Percentiles rank a stretch among this genome's conserved stretches.
These are phyloP conservation scores for Claviceps africana DNA, from an alignment of 2,329 filamentous ascomycete genomes.

Conservation along the genomic window DNA sequence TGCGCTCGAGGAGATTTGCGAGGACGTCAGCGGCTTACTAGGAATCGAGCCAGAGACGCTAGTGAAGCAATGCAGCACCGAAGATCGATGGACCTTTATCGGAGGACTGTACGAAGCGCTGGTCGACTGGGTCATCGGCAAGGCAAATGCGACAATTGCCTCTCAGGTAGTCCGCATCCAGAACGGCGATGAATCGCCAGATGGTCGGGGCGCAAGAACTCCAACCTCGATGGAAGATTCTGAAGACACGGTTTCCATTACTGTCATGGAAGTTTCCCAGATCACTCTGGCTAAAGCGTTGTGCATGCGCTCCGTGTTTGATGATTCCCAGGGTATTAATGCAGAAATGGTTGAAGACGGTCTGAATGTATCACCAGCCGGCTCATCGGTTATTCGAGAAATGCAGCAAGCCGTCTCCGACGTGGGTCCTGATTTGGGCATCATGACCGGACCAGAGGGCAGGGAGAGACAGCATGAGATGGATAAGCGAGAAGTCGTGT, in stretches of 20 bases:
- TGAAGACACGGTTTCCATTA: slow-evolving; percentile 77
- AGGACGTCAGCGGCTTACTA: slow-evolving; percentile 76
- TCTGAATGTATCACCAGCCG: slow-evolving; percentile 56
- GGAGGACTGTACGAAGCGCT: slow-evolving; percentile 83
- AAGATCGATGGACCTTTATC: slow-evolving; percentile 72
- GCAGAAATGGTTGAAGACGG: slow-evolving; percentile 95
- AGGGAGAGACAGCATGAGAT: slow-evolving; percentile 64
- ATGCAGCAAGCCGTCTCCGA: slow-evolving; percentile 72
- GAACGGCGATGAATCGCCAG: slow-evolving; percentile 53
- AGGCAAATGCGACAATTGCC: slow-evolving; percentile 75
- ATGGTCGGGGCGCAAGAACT: slow-evolving; percentile 47
- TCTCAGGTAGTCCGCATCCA: slow-evolving; percentile 55
- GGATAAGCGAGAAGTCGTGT: slow-evolving; percentile 66
- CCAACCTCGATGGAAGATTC: slow-evolving; percentile 57
- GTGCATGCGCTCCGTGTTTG: slow-evolving; percentile 82
- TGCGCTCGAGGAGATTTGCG: slow-evolving; percentile 68
- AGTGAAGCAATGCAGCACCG: slow-evolving; percentile 61
- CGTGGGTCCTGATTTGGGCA: slow-evolving; percentile 65
- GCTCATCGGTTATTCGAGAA: slow-evolving; percentile 73
- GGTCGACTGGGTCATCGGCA: slow-evolving; percentile 85
- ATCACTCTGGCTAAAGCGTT: slow-evolving; percentile 72
- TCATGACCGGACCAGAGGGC: slow-evolving; percentile 50
- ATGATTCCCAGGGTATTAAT: slow-evolving; percentile 86
- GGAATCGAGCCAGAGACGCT: slow-evolving; percentile 79
- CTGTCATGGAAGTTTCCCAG: slow-evolving; percentile 72